A percentile compares a stretch with the other conserved stretches of the same genome.
phyloP scores from a whole-genome alignment of 441 rosid genomes.

The Brassica balearica region DNA sequence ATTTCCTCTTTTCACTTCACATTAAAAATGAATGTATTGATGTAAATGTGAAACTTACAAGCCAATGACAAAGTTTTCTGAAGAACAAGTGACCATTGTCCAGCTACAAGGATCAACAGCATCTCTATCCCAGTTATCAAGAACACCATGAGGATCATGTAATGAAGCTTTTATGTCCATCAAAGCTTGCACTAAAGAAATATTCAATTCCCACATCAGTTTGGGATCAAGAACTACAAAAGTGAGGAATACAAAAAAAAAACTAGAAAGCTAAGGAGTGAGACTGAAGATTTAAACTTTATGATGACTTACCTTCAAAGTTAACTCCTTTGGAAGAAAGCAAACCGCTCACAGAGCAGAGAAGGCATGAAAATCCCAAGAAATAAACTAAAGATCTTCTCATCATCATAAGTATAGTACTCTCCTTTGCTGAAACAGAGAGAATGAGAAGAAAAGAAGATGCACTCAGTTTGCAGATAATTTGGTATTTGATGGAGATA shows the following conservation, averaged over 20 bases:
- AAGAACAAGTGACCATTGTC: conserved; percentile 97
- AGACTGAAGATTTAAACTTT: conserved; percentile 12
- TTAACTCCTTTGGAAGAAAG: conserved; percentile 95
- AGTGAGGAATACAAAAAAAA: neutral
- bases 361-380: conserved; percentile 58
- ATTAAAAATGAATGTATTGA: neutral
- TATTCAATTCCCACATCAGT: neutral
- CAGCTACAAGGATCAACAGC: conserved; percentile 99
- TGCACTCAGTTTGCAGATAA: conserved; percentile 42
- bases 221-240: conserved; percentile 29
- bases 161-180: conserved; percentile 82
- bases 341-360: conserved; percentile 61
- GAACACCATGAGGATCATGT: conserved; percentile 91
- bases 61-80: conserved; percentile 90
- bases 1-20: conserved; percentile 5
- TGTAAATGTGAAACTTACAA: conserved; percentile 61
- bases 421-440: conserved; percentile 47
- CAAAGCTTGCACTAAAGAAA: conserved; percentile 81
- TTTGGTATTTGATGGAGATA: conserved; percentile 29
- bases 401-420: conserved; percentile 38
- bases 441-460: conserved; percentile 46
- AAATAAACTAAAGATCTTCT: conserved; percentile 47
- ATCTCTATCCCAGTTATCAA: conserved; percentile 95
- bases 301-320: conserved; percentile 77
- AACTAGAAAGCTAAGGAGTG: conserved; percentile 11